These are phyloP conservation scores for Beauveria asiatica DNA, from an alignment of 2,329 filamentous ascomycete species.

Conservation along the genomic window DNA sequence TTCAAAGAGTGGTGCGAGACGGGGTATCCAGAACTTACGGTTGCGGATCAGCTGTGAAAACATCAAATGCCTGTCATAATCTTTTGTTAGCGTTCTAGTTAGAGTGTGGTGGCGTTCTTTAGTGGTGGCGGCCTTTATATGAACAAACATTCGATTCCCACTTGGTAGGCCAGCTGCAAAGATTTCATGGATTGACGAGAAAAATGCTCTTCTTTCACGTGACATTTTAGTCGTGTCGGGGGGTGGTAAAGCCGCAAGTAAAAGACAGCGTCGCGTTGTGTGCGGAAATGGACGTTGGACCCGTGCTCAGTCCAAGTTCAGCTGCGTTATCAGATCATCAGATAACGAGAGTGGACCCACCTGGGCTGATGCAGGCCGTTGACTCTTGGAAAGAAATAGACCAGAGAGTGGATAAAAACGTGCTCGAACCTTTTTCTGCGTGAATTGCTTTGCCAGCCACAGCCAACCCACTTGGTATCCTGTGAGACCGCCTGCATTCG, in stretches of 20 bases:
- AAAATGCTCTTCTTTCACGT: neutral
- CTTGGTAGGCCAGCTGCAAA: neutral
- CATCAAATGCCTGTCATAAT: neutral
- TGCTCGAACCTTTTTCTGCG: too few relatives aligned
- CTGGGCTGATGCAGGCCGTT: neutral
- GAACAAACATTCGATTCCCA: neutral
- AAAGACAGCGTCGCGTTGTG: neutral
- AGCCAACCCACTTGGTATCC: neutral
- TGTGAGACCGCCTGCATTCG: neutral
- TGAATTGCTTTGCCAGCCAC: neutral
- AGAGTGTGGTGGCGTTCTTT: neutral
- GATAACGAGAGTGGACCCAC: constrained; percentile 7
- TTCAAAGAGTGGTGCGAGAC: constrained; percentile 26
- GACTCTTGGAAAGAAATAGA: too few relatives aligned
- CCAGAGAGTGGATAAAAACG: too few relatives aligned
- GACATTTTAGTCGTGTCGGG: neutral
- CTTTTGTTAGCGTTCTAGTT: neutral
- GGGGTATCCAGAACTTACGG: constrained; percentile 15
- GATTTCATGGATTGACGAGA: neutral
- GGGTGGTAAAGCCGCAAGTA: neutral
- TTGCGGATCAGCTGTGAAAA: neutral
- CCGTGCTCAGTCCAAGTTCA: neutral
- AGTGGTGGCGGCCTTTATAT: neutral
- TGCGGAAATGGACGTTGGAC: neutral
- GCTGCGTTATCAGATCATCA: constrained; percentile 12